phyloP scores from a whole-genome alignment of 345 rosid species.

The Corchorus capsularis region DNA sequence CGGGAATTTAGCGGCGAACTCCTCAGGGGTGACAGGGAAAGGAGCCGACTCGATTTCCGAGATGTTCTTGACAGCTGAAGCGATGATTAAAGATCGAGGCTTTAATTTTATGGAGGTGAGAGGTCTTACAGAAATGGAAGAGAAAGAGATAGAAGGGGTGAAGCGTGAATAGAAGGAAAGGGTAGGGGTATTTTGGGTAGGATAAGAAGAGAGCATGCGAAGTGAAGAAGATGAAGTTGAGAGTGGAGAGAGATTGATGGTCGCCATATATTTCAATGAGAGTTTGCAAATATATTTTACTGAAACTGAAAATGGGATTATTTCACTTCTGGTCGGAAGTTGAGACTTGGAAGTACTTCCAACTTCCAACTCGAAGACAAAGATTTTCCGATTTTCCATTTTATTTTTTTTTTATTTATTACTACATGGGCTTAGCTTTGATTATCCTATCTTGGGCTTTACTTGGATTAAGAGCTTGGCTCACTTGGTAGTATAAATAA shows the following conservation, averaged over 20 bases:
- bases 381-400: neutral
- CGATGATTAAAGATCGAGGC: conserved; percentile 40
- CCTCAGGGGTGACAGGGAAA: conserved; percentile 35
- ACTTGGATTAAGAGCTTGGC: neutral
- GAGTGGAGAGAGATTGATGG: conserved; percentile 41
- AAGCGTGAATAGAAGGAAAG: conserved; percentile 43
- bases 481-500: neutral
- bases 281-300: neutral
- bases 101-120: conserved; percentile 5
- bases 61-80: conserved; percentile 51
- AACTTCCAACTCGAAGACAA: too few species aligned
- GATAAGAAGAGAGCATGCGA: conserved; percentile 24
- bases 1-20: conserved; percentile 42
- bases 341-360: neutral
- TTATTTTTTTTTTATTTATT: neutral
- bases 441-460: conserved; percentile 1
- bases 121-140: conserved; percentile 46
- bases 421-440: neutral
- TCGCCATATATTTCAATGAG: conserved; percentile 43
- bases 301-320: neutral
- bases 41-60: conserved; percentile 50
- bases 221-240: conserved; percentile 41
- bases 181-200: conserved; percentile 46
- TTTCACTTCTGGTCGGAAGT: neutral
- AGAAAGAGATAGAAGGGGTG: conserved; percentile 36